Evolutionary conservation across 1,284 basidiomycete genomes (phyloP), one percentile per base, ranked within the genome.

Genomic region (Porodaedalea pini): DNA sequence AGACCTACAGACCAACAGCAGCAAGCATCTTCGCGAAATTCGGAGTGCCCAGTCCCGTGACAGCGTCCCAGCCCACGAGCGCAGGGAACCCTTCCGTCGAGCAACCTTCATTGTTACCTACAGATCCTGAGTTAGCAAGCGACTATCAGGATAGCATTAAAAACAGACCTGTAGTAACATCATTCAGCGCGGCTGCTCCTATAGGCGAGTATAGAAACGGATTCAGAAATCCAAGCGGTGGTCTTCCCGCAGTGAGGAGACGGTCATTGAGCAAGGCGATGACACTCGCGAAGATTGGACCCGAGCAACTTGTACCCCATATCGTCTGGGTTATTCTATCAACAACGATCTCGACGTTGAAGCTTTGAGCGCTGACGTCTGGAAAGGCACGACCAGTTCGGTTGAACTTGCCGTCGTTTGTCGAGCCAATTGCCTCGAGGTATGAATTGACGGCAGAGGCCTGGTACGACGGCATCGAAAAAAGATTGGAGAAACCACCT

Each of bases 161-260:
- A 19, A 27, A 51, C 56, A 53, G 52, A 49, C 69, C 70, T 54
- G 57, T 62, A 1, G 69, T 70, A 23, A 72, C 65, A 47, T 71
- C 70, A 56, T 67, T 69, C 56, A 72, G 64, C 31, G 67, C 67
- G 8, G 54, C 32, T 10, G 66, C 62, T 4, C 58, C 63, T 6
- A 52, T 45, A 52, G 66, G 64, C 6, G 66, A 63, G 62, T 72
- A 72, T 40, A 78, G 61, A 63, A 74, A 70, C 4, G 75, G 75
- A 65, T 77, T 77, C 21, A 78, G 53, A 69, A 75, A 78, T 1
- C 77, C 77, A 1, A 78, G 66, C 5, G 67, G 61, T 2, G 70
- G 47, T 59, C 70, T 71, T 17, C 73, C 73, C 23, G 70, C 64
- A 2, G 68, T 68, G 31, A 72, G 51, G 21, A 69, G 67, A 21